Evolutionary conservation across 2,329 filamentous ascomycete genomes (phyloP), one percentile per base, ranked within the genome.

Genomic region (Eurotiales sp.): DNA sequence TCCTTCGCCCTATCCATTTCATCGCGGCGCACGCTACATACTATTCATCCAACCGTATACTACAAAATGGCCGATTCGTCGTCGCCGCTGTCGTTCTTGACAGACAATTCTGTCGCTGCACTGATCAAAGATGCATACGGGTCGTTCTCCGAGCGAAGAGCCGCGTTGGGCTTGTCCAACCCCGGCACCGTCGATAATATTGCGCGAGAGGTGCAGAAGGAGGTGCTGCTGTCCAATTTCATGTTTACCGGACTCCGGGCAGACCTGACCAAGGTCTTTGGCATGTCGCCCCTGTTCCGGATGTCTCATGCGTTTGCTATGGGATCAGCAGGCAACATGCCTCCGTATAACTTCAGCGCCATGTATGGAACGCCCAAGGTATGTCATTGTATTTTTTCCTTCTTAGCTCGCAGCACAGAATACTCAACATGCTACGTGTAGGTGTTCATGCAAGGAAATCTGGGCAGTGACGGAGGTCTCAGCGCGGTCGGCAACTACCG

Each of bases 231-330:
- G 65, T 93, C 87, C 76, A 96, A 96, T 79, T 88, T 90, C 72
- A 95, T 93, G 84, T 97, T 99, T 79, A 88, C 89, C 40, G 93
- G 93, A 65, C 82, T 99, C 71, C 88, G 92, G 69, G 95, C 92
- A 71, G 93, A 99, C 73, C 79, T 97, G 69, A 96, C 90, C 69
- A 97, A 96, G 80, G 85, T 90, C 68, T 95, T 97, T 76, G 93
- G 90, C 80, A 83, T 95, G 71, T 83, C 85, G 52, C 93, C 93
- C 53, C 78, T 97, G 61, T 99, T 99, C 80, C 92, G 97, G 75
- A 88, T 96, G 62, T 96, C 92, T 59, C 93, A 99, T 77, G 89
- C 93, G 63, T 93, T 99, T 72, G 87, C 92, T 51, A 89, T 96
- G 83, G 92, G 93, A 62, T 82, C 82, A 39, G 90, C 96, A 74